Evolutionary conservation across 1,139 yeast genomes (phyloP).

Genomic region (Meyerozyma athensensis): DNA sequence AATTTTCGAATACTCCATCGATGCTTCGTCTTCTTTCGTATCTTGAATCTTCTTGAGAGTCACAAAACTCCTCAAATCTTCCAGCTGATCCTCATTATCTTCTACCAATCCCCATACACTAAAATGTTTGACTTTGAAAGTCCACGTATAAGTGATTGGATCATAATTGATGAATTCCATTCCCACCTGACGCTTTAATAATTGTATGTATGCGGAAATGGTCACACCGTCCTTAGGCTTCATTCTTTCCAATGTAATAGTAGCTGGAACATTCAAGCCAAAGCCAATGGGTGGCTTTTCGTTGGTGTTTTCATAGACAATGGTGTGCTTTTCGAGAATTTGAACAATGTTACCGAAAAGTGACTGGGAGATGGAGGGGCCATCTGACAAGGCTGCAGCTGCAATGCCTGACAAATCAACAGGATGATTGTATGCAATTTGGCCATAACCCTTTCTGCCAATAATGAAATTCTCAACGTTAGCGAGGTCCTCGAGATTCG

Average conservation of each 20-base stretch:
- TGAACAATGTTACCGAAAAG: slow-evolving; percentile 58
- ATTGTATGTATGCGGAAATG: slow-evolving; percentile 38
- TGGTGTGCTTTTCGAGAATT: slow-evolving; percentile 53
- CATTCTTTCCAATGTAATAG: slow-evolving; percentile 66
- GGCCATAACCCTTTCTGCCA: slow-evolving; percentile 76
- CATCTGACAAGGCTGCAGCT: slow-evolving; percentile 27
- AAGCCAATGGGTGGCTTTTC: slow-evolving; percentile 64
- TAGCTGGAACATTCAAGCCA: slow-evolving; percentile 82
- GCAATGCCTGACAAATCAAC: slow-evolving; percentile 59
- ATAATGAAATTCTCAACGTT: slow-evolving; percentile 64
- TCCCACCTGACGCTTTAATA: slow-evolving; percentile 48
- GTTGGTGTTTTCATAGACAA: slow-evolving; percentile 55
- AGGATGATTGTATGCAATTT: slow-evolving; percentile 63
- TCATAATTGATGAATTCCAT: slow-evolving; percentile 79
- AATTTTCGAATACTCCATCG: slow-evolving; percentile 23
- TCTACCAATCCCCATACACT: slow-evolving; percentile 78
- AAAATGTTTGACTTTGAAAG: slow-evolving; percentile 83
- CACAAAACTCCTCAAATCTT: background rate
- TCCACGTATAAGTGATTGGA: slow-evolving; percentile 72
- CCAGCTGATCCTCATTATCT: background rate
- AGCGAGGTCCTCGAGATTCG: slow-evolving; percentile 48
- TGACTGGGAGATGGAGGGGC: slow-evolving; percentile 19
- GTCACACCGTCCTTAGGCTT: slow-evolving; percentile 38
- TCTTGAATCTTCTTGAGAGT: slow-evolving; percentile 15
- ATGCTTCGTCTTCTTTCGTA: slow-evolving; percentile 20